These are phyloP conservation scores for Diutina siamensis DNA, from an alignment of 1,139 yeast genomes.

Conservation along the genomic window DNA sequence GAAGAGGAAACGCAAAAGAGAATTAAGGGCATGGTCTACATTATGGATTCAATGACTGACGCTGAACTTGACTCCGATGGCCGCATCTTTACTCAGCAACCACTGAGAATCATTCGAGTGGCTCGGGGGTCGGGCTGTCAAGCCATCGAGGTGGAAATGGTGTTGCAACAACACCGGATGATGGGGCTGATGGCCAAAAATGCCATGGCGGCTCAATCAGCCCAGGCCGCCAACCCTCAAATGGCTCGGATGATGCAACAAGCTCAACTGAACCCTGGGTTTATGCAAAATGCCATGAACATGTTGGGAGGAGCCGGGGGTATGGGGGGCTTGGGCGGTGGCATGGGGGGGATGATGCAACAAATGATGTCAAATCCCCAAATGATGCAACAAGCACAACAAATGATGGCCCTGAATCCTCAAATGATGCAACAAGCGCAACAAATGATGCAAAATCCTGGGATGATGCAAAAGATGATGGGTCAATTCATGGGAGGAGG, in stretches of 20 bases:
- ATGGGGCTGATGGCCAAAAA: slow-evolving; percentile 80
- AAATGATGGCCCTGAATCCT: slow-evolving; percentile 61
- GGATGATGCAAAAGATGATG: slow-evolving; percentile 69
- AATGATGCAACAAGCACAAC: slow-evolving; percentile 26
- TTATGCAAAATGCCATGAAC: slow-evolving; percentile 41
- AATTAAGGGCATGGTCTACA: slow-evolving; percentile 80
- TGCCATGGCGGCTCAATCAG: slow-evolving; percentile 16
- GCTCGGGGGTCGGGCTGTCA: slow-evolving; percentile 96
- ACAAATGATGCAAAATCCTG: slow-evolving; percentile 43
- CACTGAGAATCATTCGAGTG: slow-evolving; percentile 76
- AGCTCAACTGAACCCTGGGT: slow-evolving; percentile 41
- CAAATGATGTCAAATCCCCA: slow-evolving; percentile 34
- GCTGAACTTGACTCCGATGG: slow-evolving; percentile 91
- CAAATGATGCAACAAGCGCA: slow-evolving; percentile 53
- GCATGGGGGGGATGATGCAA: slow-evolving; percentile 25
- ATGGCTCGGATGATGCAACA: slow-evolving; percentile 29
- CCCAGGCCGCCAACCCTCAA: slow-evolving; percentile 7
- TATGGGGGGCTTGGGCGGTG: slow-evolving; percentile 19
- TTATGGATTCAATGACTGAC: slow-evolving; percentile 94
- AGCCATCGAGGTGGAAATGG: slow-evolving; percentile 89
- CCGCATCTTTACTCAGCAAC: slow-evolving; percentile 64
- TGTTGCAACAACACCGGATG: slow-evolving; percentile 82
- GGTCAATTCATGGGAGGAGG: slow-evolving; percentile 41
- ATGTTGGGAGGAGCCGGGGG: slow-evolving; percentile 30
- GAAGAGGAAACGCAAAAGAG: slow-evolving; percentile 82